Evolutionary conservation across 2,329 filamentous ascomycete species (phyloP).

Genomic region (Calonectria montana): DNA sequence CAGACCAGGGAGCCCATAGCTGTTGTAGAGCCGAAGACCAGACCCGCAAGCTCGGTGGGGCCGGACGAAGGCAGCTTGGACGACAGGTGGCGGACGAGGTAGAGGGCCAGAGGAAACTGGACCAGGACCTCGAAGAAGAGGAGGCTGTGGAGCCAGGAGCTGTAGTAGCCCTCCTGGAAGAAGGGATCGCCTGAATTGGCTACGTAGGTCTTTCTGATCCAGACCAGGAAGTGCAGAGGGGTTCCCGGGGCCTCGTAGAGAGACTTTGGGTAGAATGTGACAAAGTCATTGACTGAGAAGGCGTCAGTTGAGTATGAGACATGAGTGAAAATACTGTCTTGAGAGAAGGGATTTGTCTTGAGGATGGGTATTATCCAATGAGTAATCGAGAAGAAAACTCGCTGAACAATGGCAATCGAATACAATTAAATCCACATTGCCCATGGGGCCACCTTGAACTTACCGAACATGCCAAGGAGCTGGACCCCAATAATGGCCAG

Average conservation of each 20-base stretch:
- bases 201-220: slow-evolving; percentile 60
- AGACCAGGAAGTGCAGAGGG: slow-evolving; percentile 60
- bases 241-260: slow-evolving; percentile 55
- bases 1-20: slow-evolving; percentile 64
- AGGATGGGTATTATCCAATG: not conserved
- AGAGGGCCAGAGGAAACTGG: slow-evolving; percentile 62
- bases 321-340: not conserved
- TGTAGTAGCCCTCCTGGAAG: slow-evolving; percentile 53
- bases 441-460: not conserved
- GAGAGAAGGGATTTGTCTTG: not conserved
- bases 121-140: slow-evolving; percentile 62
- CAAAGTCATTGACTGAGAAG: slow-evolving; percentile 63
- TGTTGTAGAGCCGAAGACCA: slow-evolving; percentile 64
- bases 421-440: not conserved
- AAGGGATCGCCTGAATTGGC: slow-evolving; percentile 64
- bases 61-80: slow-evolving; percentile 49
- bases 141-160: slow-evolving; percentile 64
- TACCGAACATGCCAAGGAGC: slow-evolving; percentile 52
- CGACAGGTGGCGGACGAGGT: slow-evolving; percentile 57
- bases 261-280: slow-evolving; percentile 61
- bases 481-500: slow-evolving; percentile 48
- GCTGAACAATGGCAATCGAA: not conserved
- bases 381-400: not conserved
- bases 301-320: slow-evolving; percentile 7
- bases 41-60: slow-evolving; percentile 59